phyloP scores from a whole-genome alignment of 2,329 filamentous ascomycete species.

The Scedosporium aurantiacum region DNA sequence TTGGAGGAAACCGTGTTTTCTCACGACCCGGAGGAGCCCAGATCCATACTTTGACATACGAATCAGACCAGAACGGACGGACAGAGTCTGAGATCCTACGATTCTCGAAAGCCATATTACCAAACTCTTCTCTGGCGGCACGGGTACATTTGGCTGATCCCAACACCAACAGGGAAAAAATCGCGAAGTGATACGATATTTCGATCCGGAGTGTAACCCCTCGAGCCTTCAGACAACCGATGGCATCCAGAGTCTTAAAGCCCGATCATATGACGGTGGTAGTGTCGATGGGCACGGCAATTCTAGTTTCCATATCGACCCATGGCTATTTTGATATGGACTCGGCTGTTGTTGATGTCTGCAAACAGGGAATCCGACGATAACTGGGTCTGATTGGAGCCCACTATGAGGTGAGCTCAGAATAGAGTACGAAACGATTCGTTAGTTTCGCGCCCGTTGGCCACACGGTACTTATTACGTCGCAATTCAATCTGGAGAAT shows the following conservation, averaged over 20 bases:
- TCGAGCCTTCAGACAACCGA: not conserved
- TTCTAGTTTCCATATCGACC: not conserved
- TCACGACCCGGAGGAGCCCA: no score
- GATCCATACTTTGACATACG: no score
- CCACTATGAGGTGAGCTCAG: not conserved
- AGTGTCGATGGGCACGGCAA: not conserved
- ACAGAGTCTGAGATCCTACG: no score
- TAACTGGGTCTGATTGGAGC: not conserved
- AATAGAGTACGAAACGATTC: not conserved
- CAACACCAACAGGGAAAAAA: not conserved
- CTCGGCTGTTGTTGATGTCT: not conserved
- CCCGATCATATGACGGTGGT: not conserved
- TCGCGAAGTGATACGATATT: not conserved
- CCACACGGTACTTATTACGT: no score
- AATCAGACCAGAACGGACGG: no score
- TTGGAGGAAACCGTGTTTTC: no score
- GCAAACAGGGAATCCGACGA: not conserved
- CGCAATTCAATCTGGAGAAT: no score
- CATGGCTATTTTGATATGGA: not conserved
- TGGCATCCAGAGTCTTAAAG: not conserved
- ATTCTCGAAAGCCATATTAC: no score
- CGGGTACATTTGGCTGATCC: not conserved
- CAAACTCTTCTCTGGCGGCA: not conserved
- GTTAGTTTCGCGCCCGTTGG: not conserved
- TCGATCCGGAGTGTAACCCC: not conserved